Conservation (phyloP, 2,329 filamentous ascomycete genomes). For the Ophiostoma piceae region DNA sequence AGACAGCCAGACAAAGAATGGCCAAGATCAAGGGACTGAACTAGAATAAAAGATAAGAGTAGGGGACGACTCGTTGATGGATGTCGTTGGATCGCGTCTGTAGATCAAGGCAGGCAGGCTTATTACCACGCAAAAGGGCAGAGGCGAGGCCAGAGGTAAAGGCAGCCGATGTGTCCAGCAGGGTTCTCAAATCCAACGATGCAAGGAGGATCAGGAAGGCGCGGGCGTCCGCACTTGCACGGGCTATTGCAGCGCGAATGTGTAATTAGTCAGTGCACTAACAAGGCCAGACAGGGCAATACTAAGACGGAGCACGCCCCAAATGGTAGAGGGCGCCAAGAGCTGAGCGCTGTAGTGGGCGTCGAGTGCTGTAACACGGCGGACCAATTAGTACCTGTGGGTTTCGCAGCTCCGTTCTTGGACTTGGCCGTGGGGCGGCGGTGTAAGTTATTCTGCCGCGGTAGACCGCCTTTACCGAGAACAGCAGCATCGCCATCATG, state of each 20-base stretch:
- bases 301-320: background rate
- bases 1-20: background rate
- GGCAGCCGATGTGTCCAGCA: constrained; percentile 11
- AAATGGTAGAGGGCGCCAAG: background rate
- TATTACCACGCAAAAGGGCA: background rate
- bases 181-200: constrained; percentile 17
- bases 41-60: background rate
- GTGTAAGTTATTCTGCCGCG: constrained; percentile 4
- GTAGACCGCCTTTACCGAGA: background rate
- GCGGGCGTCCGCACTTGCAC: background rate
- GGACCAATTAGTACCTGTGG: background rate
- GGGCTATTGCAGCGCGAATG: background rate
- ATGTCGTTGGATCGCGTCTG: constrained; percentile 3
- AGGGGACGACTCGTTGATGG: background rate
- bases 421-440: background rate
- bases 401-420: background rate
- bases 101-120: background rate
- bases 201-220: background rate
- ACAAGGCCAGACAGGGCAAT: background rate
- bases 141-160: background rate
- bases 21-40: background rate
- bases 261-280: background rate
- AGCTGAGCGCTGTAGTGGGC: background rate
- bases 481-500: background rate
- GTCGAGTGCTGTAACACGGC: background rate